Evolutionary conservation across 768 basidiomycete species (phyloP), one percentile per base, ranked within the genome.

Genomic region (Pisolithus orientalis): DNA sequence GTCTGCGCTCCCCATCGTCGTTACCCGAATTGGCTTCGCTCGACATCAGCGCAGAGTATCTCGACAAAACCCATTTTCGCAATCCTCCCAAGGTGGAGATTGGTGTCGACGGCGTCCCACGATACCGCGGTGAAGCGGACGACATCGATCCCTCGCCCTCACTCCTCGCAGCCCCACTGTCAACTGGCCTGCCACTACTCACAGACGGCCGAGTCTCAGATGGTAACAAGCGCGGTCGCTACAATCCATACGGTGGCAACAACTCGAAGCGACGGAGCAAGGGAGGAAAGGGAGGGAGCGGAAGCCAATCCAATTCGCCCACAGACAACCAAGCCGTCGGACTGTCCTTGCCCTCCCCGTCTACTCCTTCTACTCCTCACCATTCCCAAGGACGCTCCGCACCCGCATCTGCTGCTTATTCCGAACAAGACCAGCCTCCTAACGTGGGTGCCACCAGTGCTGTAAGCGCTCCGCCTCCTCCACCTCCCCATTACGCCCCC

Each of bases 1-100:
- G 91, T 29, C 80, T 98, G 11, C 85, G 92, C 34, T 79, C 88
- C 0, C 94, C 95, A 0, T 94, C 91, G 0, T 86, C 90, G 2
- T 75, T 94, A 0, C 88, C 91, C 0, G 93, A 97, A 66, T 78
- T 98, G 21, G 85, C 85, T 0, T 80, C 87, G 0, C 77, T 97
- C 28, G 87, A 90, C 56, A 94, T 97, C 65, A 85, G 83, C 56
- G 83, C 87, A 5, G 85, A 90, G 58, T 94, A 94, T 59, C 80
- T 98, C 49, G 85, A 92, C 63, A 90, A 89, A 62, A 88, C 87
- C 0, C 89, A 94, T 62, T 98, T 97, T 59, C 82, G 94, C 34
- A 85, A 89, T 61, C 90, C 92, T 4, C 93, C 93, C 31, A 83
- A 90, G 68, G 86, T 94, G 45, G 91, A 94, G 60, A 73, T 89